A percentile compares a stretch with the other conserved stretches of the same genome.
These are phyloP conservation scores for Amphicarpaea edgeworthii DNA, from an alignment of 306 rosid species.

Conservation along the genomic window DNA sequence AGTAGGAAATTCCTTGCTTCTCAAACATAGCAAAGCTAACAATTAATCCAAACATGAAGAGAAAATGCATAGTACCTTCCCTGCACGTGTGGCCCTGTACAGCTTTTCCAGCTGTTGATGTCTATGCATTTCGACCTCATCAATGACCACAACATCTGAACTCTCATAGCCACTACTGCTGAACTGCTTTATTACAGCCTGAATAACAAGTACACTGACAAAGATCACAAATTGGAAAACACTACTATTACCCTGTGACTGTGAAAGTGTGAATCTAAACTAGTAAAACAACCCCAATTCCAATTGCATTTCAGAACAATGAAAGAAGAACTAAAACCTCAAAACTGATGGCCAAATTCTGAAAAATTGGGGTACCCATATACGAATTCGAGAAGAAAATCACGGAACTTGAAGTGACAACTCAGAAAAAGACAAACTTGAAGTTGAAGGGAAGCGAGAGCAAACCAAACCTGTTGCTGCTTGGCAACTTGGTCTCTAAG, in stretches of 20 bases:
- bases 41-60: conserved; percentile 16
- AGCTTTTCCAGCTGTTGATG: conserved; percentile 91
- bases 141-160: conserved; percentile 89
- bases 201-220: conserved; percentile 36
- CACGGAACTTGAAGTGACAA: not conserved
- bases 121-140: conserved; percentile 94
- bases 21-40: conserved; percentile 28
- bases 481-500: conserved; percentile 91
- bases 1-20: conserved; percentile 18
- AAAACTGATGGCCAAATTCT: conserved; percentile 21
- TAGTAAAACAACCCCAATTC: conserved; percentile 8
- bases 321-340: conserved; percentile 14
- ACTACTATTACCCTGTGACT: not conserved
- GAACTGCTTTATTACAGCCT: conserved; percentile 96
- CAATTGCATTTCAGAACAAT: conserved; percentile 34
- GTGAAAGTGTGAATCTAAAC: conserved; percentile 28
- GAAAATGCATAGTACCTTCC: conserved; percentile 69
- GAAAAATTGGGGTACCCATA: conserved; percentile 24
- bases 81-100: conserved; percentile 84
- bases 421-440: conserved; percentile 18
- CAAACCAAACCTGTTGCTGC: conserved; percentile 70
- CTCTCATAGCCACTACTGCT: conserved; percentile 85
- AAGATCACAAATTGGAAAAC: not conserved
- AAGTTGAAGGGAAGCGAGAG: conserved; percentile 19
- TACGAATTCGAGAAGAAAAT: conserved; percentile 28